These are phyloP conservation scores for Nitzschia sp. DNA, from an alignment of 108 stramenopile species.

Conservation along the genomic window DNA sequence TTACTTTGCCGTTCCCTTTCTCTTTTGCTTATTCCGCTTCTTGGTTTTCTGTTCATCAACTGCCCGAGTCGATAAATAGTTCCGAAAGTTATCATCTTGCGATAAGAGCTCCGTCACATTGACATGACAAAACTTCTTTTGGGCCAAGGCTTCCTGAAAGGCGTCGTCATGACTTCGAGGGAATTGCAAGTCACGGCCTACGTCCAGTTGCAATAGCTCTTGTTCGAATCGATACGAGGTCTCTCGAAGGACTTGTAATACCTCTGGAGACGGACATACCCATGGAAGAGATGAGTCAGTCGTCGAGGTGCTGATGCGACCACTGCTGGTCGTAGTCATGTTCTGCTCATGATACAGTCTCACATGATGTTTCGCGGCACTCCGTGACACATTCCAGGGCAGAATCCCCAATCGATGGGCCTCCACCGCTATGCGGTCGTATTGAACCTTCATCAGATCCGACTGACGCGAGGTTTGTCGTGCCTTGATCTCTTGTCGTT, in stretches of 20 bases:
- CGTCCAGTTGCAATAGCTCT: not conserved
- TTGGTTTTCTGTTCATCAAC: no score
- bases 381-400: not conserved
- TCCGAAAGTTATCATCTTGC: not conserved
- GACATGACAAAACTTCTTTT: conserved; percentile 6
- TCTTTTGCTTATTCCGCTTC: no score
- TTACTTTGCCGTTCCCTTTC: no score
- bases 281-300: conserved; percentile 2
- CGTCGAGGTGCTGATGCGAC: no score
- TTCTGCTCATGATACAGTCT: not conserved
- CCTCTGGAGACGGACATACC: not conserved
- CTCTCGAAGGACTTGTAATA: not conserved
- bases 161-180: not conserved
- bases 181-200: not conserved
- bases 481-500: not conserved
- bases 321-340: no score
- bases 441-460: not conserved
- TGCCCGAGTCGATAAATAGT: not conserved
- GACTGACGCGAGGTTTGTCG: not conserved
- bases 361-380: not conserved
- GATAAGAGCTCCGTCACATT: conserved; percentile 5
- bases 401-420: not conserved
- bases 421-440: conserved; percentile 5
- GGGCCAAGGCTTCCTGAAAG: not conserved
- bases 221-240: conserved; percentile 8